phyloP scores from a whole-genome alignment of 805 yeast genomes.

The Pichia nakasei region DNA sequence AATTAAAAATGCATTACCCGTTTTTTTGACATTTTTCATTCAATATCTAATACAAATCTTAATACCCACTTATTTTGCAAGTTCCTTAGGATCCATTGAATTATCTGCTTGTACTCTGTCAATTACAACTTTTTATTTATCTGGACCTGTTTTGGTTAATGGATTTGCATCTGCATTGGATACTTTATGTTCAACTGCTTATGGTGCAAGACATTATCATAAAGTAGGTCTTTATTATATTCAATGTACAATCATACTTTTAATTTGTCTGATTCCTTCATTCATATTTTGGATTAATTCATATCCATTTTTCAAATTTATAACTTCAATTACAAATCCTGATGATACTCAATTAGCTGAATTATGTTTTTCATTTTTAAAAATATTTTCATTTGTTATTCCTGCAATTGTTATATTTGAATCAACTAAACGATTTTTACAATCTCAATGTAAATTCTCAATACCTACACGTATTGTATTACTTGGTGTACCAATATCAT shows the following conservation, averaged over 20 bases:
- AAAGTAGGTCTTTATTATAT: slow-evolving; percentile 60
- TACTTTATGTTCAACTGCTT: slow-evolving; percentile 70
- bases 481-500: slow-evolving; percentile 62
- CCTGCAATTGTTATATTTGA: slow-evolving; percentile 65
- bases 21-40: slow-evolving; percentile 55
- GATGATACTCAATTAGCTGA: slow-evolving; percentile 32
- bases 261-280: slow-evolving; percentile 45
- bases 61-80: slow-evolving; percentile 64
- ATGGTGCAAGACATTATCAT: slow-evolving; percentile 52
- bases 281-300: slow-evolving; percentile 51
- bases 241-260: slow-evolving; percentile 49
- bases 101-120: slow-evolving; percentile 66
- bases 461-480: slow-evolving; percentile 62
- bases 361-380: slow-evolving; percentile 48
- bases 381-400: slow-evolving; percentile 45
- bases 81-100: slow-evolving; percentile 56
- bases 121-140: slow-evolving; percentile 65
- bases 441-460: slow-evolving; percentile 68
- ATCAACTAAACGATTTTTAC: slow-evolving; percentile 62
- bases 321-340: slow-evolving; percentile 20
- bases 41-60: slow-evolving; percentile 66
- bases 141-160: slow-evolving; percentile 64
- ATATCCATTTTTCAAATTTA: slow-evolving; percentile 30
- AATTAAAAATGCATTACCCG: slow-evolving; percentile 39
- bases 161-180: slow-evolving; percentile 70